Conservation (phyloP, 1,284 basidiomycete genomes). For the Mycosarcoma maydis region DNA sequence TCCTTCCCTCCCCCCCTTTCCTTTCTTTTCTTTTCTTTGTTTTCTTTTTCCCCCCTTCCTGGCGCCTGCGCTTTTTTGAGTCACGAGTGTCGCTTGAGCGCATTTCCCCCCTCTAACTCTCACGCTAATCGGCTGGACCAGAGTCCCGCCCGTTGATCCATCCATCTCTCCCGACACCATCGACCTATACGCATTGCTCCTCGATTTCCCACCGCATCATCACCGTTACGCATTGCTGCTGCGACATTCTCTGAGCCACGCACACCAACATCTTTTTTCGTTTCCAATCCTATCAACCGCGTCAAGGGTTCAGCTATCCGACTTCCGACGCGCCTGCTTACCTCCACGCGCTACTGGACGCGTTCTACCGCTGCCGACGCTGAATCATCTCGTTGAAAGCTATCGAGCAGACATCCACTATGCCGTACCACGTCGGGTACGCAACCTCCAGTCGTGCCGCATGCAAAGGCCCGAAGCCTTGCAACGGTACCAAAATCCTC, state of each 20-base stretch:
- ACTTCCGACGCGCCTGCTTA: constrained; percentile 11
- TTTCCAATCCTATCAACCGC: neutral
- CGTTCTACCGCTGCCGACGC: neutral
- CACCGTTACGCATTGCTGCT: neutral
- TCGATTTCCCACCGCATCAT: neutral
- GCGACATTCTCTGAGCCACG: too few relatives aligned
- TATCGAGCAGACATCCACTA: neutral
- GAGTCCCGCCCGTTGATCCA: constrained; percentile 4
- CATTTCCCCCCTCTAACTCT: too few relatives aligned
- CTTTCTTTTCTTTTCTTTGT: neutral
- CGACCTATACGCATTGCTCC: neutral
- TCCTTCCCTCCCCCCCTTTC: neutral
- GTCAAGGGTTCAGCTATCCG: constrained; percentile 10
- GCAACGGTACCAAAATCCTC: constrained; percentile 76
- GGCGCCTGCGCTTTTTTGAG: neutral
- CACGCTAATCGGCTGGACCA: neutral
- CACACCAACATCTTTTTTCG: neutral
- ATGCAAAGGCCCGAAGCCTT: constrained; percentile 92
- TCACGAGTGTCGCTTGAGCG: neutral
- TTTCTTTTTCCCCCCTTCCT: constrained; percentile 3
- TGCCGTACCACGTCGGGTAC: constrained; percentile 60
- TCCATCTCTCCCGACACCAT: constrained; percentile 20
- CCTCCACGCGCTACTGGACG: constrained; percentile 13
- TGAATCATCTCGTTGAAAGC: neutral
- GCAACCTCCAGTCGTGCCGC: constrained; percentile 72